Evolutionary conservation across 1,139 yeast species (phyloP).

Genomic region (Geotrichum fermentans): DNA sequence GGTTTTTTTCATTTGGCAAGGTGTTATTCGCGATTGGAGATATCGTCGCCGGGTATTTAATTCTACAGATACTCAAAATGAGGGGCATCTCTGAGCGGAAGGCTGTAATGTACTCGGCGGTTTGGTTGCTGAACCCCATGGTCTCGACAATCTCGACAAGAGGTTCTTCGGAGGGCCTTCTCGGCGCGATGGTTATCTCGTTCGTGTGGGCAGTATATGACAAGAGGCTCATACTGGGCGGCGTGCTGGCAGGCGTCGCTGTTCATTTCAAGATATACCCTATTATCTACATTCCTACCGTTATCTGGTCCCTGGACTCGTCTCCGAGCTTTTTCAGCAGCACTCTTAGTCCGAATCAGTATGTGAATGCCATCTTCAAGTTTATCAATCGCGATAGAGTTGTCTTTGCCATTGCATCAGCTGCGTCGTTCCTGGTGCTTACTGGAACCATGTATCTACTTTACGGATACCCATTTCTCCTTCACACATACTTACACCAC

Average conservation of each 20-base stretch:
- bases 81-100: constrained; percentile 35
- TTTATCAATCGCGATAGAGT: constrained; percentile 47
- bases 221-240: constrained; percentile 46
- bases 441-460: constrained; percentile 56
- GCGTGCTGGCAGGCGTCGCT: constrained; percentile 63
- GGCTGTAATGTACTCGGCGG: constrained; percentile 45
- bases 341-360: neutral
- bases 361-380: constrained; percentile 28
- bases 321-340: constrained; percentile 23
- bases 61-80: constrained; percentile 36
- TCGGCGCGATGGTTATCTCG: constrained; percentile 70
- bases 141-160: constrained; percentile 89
- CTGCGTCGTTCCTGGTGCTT: constrained; percentile 44
- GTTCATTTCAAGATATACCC: constrained; percentile 93
- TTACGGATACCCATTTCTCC: constrained; percentile 74
- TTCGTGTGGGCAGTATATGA: constrained; percentile 48
- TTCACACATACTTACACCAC: constrained; percentile 79
- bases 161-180: constrained; percentile 87
- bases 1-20: constrained; percentile 67
- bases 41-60: constrained; percentile 69
- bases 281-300: constrained; percentile 66
- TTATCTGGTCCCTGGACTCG: constrained; percentile 38
- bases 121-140: constrained; percentile 94
- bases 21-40: constrained; percentile 71
- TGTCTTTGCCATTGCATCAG: constrained; percentile 42